phyloP scores from a whole-genome alignment of 768 basidiomycete species.

The Tephrocybe sp. region DNA sequence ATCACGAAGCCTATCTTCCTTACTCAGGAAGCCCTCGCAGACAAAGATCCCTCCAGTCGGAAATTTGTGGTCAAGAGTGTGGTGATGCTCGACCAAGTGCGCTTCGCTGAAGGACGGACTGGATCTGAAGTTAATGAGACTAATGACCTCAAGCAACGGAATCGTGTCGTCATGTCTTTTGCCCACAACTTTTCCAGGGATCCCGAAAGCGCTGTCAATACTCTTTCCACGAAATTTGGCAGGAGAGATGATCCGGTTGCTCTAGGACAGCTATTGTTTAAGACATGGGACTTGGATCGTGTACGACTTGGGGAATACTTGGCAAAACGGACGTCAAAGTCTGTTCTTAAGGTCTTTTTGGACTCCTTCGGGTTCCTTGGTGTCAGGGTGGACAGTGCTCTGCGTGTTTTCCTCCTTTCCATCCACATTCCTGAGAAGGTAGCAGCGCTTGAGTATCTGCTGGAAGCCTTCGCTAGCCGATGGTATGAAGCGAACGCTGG shows the following conservation, averaged over 20 bases:
- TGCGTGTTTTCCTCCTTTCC: conserved; percentile 86
- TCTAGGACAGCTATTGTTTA: conserved; percentile 80
- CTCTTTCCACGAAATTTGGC: conserved; percentile 61
- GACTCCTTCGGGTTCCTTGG: conserved; percentile 86
- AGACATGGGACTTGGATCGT: conserved; percentile 80
- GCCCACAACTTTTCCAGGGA: conserved; percentile 77
- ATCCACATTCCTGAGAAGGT: conserved; percentile 50
- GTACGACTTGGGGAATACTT: conserved; percentile 83
- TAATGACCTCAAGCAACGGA: conserved; percentile 39
- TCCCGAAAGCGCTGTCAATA: conserved; percentile 75
- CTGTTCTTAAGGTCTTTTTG: conserved; percentile 78
- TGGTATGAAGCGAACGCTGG: conserved; percentile 90
- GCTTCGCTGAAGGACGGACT: conserved; percentile 67
- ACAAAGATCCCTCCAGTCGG: conserved; percentile 66
- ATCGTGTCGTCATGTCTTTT: conserved; percentile 69
- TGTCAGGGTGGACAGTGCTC: conserved; percentile 81
- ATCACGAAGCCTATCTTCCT: conserved; percentile 86
- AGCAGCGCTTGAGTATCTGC: conserved; percentile 60
- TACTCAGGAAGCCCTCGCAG: conserved; percentile 61
- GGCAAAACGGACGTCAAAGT: conserved; percentile 65
- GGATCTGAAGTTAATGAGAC: conserved; percentile 42
- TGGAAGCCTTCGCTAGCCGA: conserved; percentile 81
- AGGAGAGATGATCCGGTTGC: conserved; percentile 63
- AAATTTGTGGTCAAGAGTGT: conserved; percentile 89
- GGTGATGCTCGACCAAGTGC: conserved; percentile 69